Base-by-base conservation (phyloP, 208 protist genomes). In the Plasmodiophora brassicae region DNA sequence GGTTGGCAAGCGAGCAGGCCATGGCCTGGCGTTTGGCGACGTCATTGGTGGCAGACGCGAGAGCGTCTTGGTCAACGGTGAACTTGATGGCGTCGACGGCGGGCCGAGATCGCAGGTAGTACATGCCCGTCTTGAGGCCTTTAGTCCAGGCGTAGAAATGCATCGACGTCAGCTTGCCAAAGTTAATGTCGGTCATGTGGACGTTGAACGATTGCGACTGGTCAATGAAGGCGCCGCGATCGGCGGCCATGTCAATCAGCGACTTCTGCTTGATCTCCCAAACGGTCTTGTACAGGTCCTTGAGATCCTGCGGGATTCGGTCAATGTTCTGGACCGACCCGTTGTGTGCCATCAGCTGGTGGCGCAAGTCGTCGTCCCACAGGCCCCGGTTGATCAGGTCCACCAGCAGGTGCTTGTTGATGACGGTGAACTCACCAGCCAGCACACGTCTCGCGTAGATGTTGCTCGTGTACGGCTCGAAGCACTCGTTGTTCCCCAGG, bases 71-170 rank as follows among this genome's bases (percentile, higher is more conserved):
- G 87, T 99, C 97, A 20, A 99, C 95, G 32, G 98, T 99, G 91
- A 99, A 99, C 96, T 99, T 97, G 93, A 99, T 99, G n/a, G 98
- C 98, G 89, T 99, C 96, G n/a, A 96, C 97, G 14, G 98, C 98
- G 14, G 97, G 94, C 65, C 95, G 93, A 8, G 95, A 94, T 72
- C 98, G 96, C 22, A 99, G 92, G 95, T 99, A 99, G 93, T 99
- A 99, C 96, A 99, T 97, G 65, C 98, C 98, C 22, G 98, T 99
- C 95, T 99, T 99, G n/a, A 99, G 94, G 36, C 98, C 98, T 57
- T 92, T 94, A 91, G 97, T 93, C 98, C 98, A 99, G 22, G 94
- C 94, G 92, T 99, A 98, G 92, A 99, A 99, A 94, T 99, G 98
- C 98, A 99, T 99, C 5, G 96, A 98, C 1, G 98, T 98, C 44